phyloP scores from a whole-genome alignment of 345 rosid genomes.

The Eucalyptus albens region DNA sequence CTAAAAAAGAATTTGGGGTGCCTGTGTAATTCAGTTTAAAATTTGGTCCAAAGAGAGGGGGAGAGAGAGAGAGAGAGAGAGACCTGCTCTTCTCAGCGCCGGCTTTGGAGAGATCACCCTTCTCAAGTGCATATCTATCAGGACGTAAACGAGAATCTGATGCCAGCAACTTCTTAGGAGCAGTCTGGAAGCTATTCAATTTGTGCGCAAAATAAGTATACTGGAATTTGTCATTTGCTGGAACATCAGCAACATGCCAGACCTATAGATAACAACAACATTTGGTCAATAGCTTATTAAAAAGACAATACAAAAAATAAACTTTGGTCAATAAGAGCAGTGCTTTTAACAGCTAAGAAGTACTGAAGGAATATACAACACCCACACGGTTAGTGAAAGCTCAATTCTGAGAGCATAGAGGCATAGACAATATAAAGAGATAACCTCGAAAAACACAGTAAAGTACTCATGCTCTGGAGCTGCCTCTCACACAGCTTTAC shows the following conservation, averaged over 20 bases:
- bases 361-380: background rate
- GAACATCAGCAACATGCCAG: slow-evolving; percentile 13
- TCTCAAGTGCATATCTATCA: slow-evolving; percentile 22
- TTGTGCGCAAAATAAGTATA: slow-evolving; percentile 21
- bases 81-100: slow-evolving; percentile 25
- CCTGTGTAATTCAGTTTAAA: background rate
- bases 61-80: background rate
- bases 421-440: background rate
- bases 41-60: background rate
- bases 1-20: background rate
- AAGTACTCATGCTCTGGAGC: background rate
- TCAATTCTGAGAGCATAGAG: background rate
- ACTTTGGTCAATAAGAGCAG: background rate
- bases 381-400: background rate
- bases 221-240: slow-evolving; percentile 16
- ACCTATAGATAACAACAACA: background rate
- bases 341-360: background rate
- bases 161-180: slow-evolving; percentile 14
- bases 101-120: slow-evolving; percentile 14
- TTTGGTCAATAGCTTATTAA: background rate
- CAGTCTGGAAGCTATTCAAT: slow-evolving; percentile 22
- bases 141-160: slow-evolving; percentile 27
- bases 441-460: background rate
- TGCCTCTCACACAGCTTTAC: background rate
- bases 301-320: background rate